Evolutionary conservation across 2,329 filamentous ascomycete genomes (phyloP).

Genomic region (Coniosporium tulheliwenetii): DNA sequence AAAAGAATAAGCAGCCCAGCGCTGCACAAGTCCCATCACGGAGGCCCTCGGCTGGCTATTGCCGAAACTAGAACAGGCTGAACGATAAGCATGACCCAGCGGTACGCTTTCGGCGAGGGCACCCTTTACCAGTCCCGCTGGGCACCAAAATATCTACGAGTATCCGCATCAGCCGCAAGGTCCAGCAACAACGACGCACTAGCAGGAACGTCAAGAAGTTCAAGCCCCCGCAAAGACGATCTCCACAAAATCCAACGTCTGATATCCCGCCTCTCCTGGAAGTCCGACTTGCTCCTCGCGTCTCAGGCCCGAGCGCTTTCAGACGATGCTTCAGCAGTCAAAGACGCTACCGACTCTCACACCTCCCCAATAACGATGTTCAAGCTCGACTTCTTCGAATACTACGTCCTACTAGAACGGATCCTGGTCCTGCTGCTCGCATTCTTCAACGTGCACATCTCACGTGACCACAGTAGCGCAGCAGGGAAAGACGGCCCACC

Average conservation of each 20-base stretch:
- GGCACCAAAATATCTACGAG: too few species aligned
- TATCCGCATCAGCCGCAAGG: too few species aligned
- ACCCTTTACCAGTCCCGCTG: too few species aligned
- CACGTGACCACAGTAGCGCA: slow-evolving; percentile 1
- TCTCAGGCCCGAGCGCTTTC: neutral
- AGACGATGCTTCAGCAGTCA: neutral
- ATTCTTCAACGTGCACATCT: slow-evolving; percentile 43
- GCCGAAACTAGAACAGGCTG: too few species aligned
- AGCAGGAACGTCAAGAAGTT: too few species aligned
- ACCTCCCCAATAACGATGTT: slow-evolving; percentile 37
- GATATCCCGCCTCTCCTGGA: neutral
- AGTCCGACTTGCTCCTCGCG: neutral
- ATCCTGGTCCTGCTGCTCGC: slow-evolving; percentile 52
- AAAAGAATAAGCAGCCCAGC: too few species aligned
- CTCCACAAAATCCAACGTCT: neutral
- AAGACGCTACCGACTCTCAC: neutral
- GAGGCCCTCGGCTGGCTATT: too few species aligned
- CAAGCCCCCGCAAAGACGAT: too few species aligned
- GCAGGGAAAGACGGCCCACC: slow-evolving; percentile 9
- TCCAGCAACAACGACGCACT: too few species aligned
- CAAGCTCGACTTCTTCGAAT: slow-evolving; percentile 66
- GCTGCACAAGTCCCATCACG: too few species aligned
- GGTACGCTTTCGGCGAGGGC: too few species aligned
- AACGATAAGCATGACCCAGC: too few species aligned
- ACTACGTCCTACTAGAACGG: slow-evolving; percentile 57